Evolutionary conservation across 768 basidiomycete genomes (phyloP), one percentile per base, ranked within the genome.

Genomic region (Panaeolus papilionaceus): DNA sequence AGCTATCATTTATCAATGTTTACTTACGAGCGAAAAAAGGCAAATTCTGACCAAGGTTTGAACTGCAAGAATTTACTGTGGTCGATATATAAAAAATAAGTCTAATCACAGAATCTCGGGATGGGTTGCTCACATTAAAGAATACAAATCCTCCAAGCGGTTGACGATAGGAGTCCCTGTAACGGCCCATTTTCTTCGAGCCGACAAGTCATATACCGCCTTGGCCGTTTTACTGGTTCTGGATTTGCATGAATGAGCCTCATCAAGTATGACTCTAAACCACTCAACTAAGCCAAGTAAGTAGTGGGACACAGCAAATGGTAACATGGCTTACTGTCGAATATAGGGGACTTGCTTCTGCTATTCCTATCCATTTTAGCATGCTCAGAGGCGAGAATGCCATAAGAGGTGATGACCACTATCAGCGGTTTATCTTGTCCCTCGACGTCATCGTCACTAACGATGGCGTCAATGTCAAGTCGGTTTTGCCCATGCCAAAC

Each of bases 111-210:
- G 11, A 40, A 49, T 42, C 65, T 40, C 47, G 20, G 20, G 16
- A 18, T 18, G 42, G 4, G 11, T 33, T 23, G 72, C 85, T 66
- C 62, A 89, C 87, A 93, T 76, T 1, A 99, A 82, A 1, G 95
- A 96, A 73, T 92, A 95, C 16, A 99, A 82, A 73, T 99, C 97
- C 72, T 96, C 94, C 6, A 97, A 83, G 69, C 91, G 89, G 75
- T 99, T 99, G 65, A 98, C 94, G 67, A 99, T 98, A 0, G 97
- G 97, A 4, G 97, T 99, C 12, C 95, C 92, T 12, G 95, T 97
- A 37, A 97, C 88, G 3, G 94, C 94, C 97, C 97, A 99, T 70
- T 92, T 85, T 58, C 94, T 82, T 68, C 89, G 84, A 4, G 92
- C 92, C 23, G 84, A 86, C 10, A 99, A 83, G 5, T 93, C 93